Evolutionary conservation across 2,329 filamentous ascomycete genomes (phyloP).

Genomic region (Paecilomyces fulvus): DNA sequence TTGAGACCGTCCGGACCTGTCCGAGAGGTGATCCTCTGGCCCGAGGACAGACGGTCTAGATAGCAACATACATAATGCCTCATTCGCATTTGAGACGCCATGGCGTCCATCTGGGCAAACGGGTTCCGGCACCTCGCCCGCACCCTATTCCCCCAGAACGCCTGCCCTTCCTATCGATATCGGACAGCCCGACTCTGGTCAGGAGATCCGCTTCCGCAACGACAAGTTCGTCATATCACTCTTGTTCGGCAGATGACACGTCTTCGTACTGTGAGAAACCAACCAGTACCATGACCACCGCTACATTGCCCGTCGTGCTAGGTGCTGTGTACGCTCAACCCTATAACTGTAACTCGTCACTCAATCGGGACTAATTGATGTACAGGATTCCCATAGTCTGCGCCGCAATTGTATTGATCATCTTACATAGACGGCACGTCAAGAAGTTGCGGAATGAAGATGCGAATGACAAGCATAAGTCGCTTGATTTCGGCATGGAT

Average conservation of each 20-base stretch:
- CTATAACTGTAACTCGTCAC: not conserved
- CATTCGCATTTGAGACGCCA: constrained; percentile 18
- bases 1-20: not conserved
- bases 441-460: constrained; percentile 69
- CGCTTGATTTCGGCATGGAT: constrained; percentile 84
- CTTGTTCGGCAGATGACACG: constrained; percentile 16
- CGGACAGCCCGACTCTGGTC: constrained; percentile 18
- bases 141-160: constrained; percentile 18
- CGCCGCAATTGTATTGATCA: constrained; percentile 59
- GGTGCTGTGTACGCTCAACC: constrained; percentile 57
- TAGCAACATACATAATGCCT: constrained; percentile 13
- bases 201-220: constrained; percentile 16
- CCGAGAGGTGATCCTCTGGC: not conserved
- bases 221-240: constrained; percentile 7
- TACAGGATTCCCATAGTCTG: constrained; percentile 65
- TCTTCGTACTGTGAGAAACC: constrained; percentile 50
- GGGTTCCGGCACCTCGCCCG: constrained; percentile 13
- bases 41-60: not conserved
- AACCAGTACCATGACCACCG: constrained; percentile 42
- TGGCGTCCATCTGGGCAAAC: constrained; percentile 15
- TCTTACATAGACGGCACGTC: constrained; percentile 70
- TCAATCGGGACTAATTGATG: constrained; percentile 13
- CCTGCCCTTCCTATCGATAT: constrained; percentile 13
- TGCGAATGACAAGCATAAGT: constrained; percentile 75
- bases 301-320: constrained; percentile 58